Base-by-base conservation (phyloP, 2,329 filamentous ascomycete species). In the Colletotrichum ledebouriae region DNA sequence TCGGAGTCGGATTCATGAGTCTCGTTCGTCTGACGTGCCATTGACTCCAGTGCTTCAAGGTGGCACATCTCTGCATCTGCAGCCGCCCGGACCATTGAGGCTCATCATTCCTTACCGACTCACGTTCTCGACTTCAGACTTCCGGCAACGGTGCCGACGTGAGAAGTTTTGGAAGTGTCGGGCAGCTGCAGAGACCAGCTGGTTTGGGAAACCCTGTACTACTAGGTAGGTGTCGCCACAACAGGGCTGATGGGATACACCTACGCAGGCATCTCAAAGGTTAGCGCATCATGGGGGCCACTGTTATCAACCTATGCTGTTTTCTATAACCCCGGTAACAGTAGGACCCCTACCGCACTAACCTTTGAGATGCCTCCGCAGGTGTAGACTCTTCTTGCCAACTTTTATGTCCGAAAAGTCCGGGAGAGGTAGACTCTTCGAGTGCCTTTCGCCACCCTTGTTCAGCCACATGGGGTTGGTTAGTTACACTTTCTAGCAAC, bases 11-110 rank as follows among this genome's bases (percentile, higher is more conserved):
- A 13, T 42, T 47, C 49, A 42, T 59, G 20, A 65, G 47, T 55
- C 25, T 64, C 34, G 49, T 59, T 68, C 61, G 65, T 68, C 65
- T 49, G 61, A 68, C 53, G 22, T 67, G 44, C 13, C 22, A 22
- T 50, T 56, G 34, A 13, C 22, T 25, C 25, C 58, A 22, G 33
- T 44, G 46, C 61, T 53, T 55, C 47, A 17, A 34, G n/a, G 49
- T 29, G 15, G 59, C 15, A 34, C 20, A 49, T 25, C 7, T 59
- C 13, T 55, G 33, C 50, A 37, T 20, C 33, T 41, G 29, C 59
- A 67, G 29, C 53, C 52, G 53, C 39, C 44, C 55, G 47, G 59
- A 67, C 52, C 44, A 25, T 63, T 41, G 6, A 58, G 25, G 52
- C 15, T 58, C 42, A 52, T 63, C 46, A 53, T 58, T 41, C 29